Percentiles rank a stretch among this genome's conserved stretches.
Conservation (phyloP, 2,329 filamentous ascomycete species). For the Fusarium secorum region DNA sequence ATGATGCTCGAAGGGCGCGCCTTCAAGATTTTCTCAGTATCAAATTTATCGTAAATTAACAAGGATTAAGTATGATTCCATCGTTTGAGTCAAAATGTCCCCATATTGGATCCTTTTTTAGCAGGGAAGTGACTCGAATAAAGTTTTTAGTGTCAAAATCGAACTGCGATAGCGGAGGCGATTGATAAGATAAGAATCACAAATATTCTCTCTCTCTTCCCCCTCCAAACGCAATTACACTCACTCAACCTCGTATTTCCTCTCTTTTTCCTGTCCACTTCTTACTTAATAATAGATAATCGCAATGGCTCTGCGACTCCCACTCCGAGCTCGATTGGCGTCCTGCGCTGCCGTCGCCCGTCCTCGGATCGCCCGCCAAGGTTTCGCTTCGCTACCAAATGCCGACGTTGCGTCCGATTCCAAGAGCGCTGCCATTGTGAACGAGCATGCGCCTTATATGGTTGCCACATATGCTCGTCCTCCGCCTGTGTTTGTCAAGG, state of each 20-base stretch:
- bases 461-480: slow-evolving; percentile 94
- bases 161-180: slow-evolving; percentile 43
- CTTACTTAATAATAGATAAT: neutral
- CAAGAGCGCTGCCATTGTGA: slow-evolving; percentile 75
- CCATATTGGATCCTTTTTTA: neutral
- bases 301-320: slow-evolving; percentile 52
- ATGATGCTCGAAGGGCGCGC: neutral
- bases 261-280: neutral
- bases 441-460: slow-evolving; percentile 85
- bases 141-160: slow-evolving; percentile 25
- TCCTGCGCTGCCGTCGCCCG: slow-evolving; percentile 33
- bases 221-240: slow-evolving; percentile 2
- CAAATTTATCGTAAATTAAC: neutral
- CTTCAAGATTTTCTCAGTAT: neutral
- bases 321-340: slow-evolving; percentile 51
- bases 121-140: slow-evolving; percentile 1
- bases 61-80: slow-evolving; percentile 7
- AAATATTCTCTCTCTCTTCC: slow-evolving; percentile 37
- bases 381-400: slow-evolving; percentile 60
- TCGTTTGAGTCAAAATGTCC: slow-evolving; percentile 6
- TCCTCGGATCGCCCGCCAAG: slow-evolving; percentile 43
- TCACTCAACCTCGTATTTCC: neutral
- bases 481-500: slow-evolving; percentile 86
- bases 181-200: slow-evolving; percentile 42
- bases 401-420: slow-evolving; percentile 79